A percentile compares a stretch with the other conserved stretches of the same genome.
phyloP scores from a whole-genome alignment of 2,329 filamentous ascomycete genomes.

The Penicillium sp. region DNA sequence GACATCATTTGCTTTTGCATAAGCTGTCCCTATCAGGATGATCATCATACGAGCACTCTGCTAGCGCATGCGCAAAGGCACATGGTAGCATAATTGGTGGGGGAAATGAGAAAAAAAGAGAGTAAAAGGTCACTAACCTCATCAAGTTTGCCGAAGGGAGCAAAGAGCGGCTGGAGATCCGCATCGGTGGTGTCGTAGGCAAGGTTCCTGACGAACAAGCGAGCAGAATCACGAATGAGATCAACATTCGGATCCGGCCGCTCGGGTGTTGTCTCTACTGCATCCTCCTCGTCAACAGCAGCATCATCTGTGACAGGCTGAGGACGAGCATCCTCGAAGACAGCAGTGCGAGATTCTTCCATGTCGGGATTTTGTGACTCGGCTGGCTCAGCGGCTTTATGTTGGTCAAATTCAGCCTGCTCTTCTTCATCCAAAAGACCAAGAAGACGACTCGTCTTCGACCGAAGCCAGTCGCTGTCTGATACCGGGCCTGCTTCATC shows the following conservation, averaged over 20 bases:
- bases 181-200: conserved; percentile 79
- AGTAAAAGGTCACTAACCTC: conserved; percentile 71
- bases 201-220: conserved; percentile 88
- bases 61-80: conserved; percentile 26
- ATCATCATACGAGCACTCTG: conserved; percentile 77
- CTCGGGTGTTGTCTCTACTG: conserved; percentile 29
- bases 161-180: conserved; percentile 75
- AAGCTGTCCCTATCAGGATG: conserved; percentile 99
- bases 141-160: conserved; percentile 74
- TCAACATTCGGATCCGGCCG: conserved; percentile 57
- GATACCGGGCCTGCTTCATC: conserved; percentile 54
- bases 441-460: conserved; percentile 82
- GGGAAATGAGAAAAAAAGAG: not conserved
- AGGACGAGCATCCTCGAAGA: conserved; percentile 25
- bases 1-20: conserved; percentile 91
- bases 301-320: conserved; percentile 22
- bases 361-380: conserved; percentile 18
- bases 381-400: conserved; percentile 23
- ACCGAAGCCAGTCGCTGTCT: conserved; percentile 91
- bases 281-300: conserved; percentile 12
- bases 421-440: conserved; percentile 77
- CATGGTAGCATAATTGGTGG: conserved; percentile 9
- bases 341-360: conserved; percentile 31
- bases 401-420: conserved; percentile 47
- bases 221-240: conserved; percentile 72